phyloP scores from a whole-genome alignment of 176 grass and related monocot genomes.

The Rhynchospora breviuscula region DNA sequence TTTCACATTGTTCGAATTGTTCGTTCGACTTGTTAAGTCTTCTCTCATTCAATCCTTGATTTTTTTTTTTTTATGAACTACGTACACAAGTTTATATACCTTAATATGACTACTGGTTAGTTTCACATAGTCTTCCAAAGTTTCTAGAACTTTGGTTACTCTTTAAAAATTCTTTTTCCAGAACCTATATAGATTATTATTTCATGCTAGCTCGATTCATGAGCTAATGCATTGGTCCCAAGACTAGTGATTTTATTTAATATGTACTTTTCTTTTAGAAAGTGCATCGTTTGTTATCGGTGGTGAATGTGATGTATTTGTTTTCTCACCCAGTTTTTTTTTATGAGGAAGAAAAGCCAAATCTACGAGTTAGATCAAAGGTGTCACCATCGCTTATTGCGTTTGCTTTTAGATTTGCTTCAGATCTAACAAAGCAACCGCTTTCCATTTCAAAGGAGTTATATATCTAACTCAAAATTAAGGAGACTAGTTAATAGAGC shows the following conservation, averaged over 20 bases:
- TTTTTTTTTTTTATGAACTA: not conserved
- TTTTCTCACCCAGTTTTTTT: not conserved
- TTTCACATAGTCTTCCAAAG: not conserved
- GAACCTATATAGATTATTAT: not conserved
- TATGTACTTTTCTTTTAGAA: not conserved
- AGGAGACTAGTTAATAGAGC: not conserved
- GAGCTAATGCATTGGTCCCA: not conserved
- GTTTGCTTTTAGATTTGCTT: constrained; percentile 25
- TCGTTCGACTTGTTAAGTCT: not conserved
- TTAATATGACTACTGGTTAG: no score
- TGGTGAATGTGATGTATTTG: not conserved
- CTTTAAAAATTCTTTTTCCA: no score
- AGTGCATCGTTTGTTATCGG: not conserved
- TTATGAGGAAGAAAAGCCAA: not conserved
- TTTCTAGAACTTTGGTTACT: not conserved
- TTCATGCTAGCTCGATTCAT: not conserved
- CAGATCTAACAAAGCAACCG: constrained; percentile 20
- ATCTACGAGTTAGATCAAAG: not conserved
- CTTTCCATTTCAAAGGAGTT: constrained; percentile 8
- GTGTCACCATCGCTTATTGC: not conserved
- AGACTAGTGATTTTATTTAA: not conserved
- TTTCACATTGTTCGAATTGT: not conserved
- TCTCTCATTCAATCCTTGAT: not conserved
- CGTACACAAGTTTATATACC: no score
- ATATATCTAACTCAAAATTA: constrained; percentile 11